A percentile compares a stretch with the other conserved stretches of the same genome.
Evolutionary conservation across 225 moss, liverwort and hornwort species (phyloP).

Genomic region (Anthoceros angustus): DNA sequence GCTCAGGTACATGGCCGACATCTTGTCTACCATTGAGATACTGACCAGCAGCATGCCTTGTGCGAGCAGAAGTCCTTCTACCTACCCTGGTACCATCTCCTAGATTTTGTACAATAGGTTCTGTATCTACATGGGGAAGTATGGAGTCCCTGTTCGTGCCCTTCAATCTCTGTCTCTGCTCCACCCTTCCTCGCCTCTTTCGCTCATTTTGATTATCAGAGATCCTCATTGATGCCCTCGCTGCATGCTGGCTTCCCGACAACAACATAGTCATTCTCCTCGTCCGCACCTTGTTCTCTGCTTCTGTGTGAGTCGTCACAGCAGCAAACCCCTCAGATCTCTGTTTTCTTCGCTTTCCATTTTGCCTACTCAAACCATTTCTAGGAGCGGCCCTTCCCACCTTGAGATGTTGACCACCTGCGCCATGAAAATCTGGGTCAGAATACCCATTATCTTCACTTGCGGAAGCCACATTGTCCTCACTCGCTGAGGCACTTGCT

Average conservation of each 20-base stretch:
- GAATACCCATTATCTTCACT: constrained; percentile 22
- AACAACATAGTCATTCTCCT: not conserved
- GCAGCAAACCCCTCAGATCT: not conserved
- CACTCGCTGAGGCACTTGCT: constrained; percentile 22
- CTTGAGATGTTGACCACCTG: too few species aligned
- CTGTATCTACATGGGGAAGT: constrained; percentile 20
- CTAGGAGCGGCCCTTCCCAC: too few species aligned
- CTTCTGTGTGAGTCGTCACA: not conserved
- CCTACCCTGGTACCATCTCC: constrained; percentile 15
- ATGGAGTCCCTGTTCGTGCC: not conserved
- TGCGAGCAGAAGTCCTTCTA: not conserved
- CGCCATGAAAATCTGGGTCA: not conserved
- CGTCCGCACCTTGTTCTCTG: not conserved
- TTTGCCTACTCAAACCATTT: not conserved
- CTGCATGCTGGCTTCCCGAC: not conserved
- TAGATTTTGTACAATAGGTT: constrained; percentile 15
- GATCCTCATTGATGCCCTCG: not conserved
- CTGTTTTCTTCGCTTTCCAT: not conserved
- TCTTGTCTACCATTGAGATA: not conserved
- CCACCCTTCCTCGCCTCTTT: not conserved
- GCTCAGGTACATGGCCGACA: not conserved
- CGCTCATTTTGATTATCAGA: not conserved
- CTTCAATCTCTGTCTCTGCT: not conserved
- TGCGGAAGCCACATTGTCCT: constrained; percentile 27
- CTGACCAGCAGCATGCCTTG: not conserved